phyloP scores from a whole-genome alignment of 2,329 filamentous ascomycete species.

The Microsporum canis region DNA sequence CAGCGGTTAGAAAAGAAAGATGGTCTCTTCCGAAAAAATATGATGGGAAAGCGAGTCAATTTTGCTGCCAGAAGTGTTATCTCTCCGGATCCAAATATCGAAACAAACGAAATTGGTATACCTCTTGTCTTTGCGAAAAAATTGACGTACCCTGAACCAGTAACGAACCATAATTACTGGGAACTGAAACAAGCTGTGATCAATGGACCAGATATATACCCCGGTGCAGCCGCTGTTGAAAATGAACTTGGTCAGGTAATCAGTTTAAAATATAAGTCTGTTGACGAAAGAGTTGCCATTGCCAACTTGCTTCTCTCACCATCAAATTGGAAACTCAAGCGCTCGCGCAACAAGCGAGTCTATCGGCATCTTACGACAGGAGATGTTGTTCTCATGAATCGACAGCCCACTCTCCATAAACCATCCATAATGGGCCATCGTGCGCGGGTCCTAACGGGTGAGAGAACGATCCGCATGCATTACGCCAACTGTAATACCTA shows the following conservation, averaged over 20 bases:
- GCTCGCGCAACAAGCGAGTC: slow-evolving; percentile 85
- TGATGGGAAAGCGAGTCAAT: slow-evolving; percentile 99
- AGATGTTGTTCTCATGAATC: slow-evolving; percentile 97
- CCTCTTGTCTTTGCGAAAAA: slow-evolving; percentile 96
- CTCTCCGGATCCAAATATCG: slow-evolving; percentile 94
- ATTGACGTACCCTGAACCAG: slow-evolving; percentile 90
- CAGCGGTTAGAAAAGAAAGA: slow-evolving; percentile 98
- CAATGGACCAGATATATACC: slow-evolving; percentile 88
- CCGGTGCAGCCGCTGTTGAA: slow-evolving; percentile 86
- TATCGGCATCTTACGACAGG: slow-evolving; percentile 92
- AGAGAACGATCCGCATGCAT: slow-evolving; percentile 98
- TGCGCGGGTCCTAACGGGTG: slow-evolving; percentile 79
- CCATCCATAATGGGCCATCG: slow-evolving; percentile 98
- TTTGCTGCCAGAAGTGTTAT: slow-evolving; percentile 96
- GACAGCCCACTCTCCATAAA: slow-evolving; percentile 94
- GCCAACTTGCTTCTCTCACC: slow-evolving; percentile 89
- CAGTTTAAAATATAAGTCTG: slow-evolving; percentile 73
- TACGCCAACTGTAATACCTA: slow-evolving; percentile 99
- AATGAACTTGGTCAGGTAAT: slow-evolving; percentile 90
- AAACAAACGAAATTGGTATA: slow-evolving; percentile 97
- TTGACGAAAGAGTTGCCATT: slow-evolving; percentile 75
- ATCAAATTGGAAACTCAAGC: slow-evolving; percentile 60
- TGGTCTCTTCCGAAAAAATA: slow-evolving; percentile 94
- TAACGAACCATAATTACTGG: slow-evolving; percentile 93
- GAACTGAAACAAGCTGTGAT: slow-evolving; percentile 93